Conservation (phyloP, 805 yeast species). For the Cyberlindnera subsufficiens region DNA sequence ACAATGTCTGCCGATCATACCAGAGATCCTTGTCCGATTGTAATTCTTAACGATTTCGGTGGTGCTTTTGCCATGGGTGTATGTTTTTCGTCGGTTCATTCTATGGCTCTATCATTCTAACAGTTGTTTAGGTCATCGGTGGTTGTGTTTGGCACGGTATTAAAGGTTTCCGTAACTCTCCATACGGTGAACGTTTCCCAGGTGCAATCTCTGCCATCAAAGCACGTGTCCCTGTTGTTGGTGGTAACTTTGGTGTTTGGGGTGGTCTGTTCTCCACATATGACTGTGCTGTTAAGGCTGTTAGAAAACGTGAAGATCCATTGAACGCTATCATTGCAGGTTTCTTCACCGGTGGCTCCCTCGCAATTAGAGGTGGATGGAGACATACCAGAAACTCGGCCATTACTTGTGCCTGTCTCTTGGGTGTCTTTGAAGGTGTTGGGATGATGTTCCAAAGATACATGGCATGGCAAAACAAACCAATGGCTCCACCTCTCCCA, state of each 20-base stretch:
- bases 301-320: slow-evolving; percentile 97
- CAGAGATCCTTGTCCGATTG: slow-evolving; percentile 98
- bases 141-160: slow-evolving; percentile 99
- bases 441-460: slow-evolving; percentile 93
- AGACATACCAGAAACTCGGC: slow-evolving; percentile 94
- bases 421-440: slow-evolving; percentile 97
- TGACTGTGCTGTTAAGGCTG: slow-evolving; percentile 92
- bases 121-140: slow-evolving; percentile 51
- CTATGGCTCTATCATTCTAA: background rate
- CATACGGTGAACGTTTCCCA: slow-evolving; percentile 88
- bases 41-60: slow-evolving; percentile 93
- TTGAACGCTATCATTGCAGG: slow-evolving; percentile 98
- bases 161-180: slow-evolving; percentile 97
- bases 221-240: slow-evolving; percentile 96
- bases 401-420: slow-evolving; percentile 92
- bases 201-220: slow-evolving; percentile 90
- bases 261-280: slow-evolving; percentile 96
- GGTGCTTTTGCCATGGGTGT: slow-evolving; percentile 99
- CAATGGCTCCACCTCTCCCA: slow-evolving; percentile 56
- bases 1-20: slow-evolving; percentile 91
- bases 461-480: slow-evolving; percentile 78
- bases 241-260: slow-evolving; percentile 99
- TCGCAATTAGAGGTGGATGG: slow-evolving; percentile 99
- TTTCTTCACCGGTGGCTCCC: slow-evolving; percentile 94
- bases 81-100: slow-evolving; percentile 1